Conservation (phyloP, 2,329 filamentous ascomycete species). For the Penicillium glabrum region DNA sequence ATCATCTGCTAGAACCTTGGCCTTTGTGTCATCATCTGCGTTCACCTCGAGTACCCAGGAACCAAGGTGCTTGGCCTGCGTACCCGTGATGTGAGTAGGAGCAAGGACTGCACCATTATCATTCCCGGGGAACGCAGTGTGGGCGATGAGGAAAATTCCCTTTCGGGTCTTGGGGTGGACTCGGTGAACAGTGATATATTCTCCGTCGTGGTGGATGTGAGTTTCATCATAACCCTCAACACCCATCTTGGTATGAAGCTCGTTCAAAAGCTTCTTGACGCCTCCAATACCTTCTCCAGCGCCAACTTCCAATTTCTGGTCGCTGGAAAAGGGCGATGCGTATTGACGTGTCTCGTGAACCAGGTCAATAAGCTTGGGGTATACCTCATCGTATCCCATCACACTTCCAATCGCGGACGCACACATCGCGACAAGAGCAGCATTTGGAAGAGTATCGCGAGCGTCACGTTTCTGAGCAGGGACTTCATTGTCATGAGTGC, state of each 20-base stretch:
- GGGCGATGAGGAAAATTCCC: conserved; percentile 92
- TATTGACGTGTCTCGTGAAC: conserved; percentile 87
- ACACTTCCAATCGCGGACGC: conserved; percentile 91
- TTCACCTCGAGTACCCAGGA: conserved; percentile 94
- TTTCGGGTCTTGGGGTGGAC: conserved; percentile 90
- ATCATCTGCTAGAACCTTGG: conserved; percentile 66
- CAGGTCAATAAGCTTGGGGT: conserved; percentile 87
- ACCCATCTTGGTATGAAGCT: conserved; percentile 94
- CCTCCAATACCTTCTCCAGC: conserved; percentile 81
- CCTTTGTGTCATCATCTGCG: conserved; percentile 66
- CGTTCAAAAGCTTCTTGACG: conserved; percentile 89
- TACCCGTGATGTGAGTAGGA: conserved; percentile 77
- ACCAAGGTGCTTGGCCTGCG: conserved; percentile 80
- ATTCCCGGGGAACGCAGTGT: conserved; percentile 91
- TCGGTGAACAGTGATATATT: conserved; percentile 94
- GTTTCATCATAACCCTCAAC: conserved; percentile 93
- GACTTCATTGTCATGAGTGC: conserved; percentile 96
- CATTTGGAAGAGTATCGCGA: conserved; percentile 89
- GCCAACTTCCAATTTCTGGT: conserved; percentile 55
- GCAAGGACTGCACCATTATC: conserved; percentile 79
- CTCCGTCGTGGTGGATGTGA: conserved; percentile 92
- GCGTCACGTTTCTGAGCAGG: conserved; percentile 94
- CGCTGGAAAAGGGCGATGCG: conserved; percentile 69
- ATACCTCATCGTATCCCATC: conserved; percentile 97
- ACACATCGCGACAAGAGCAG: conserved; percentile 94